phyloP scores from a whole-genome alignment of 805 yeast species.

The Metschnikowia henanensis region DNA sequence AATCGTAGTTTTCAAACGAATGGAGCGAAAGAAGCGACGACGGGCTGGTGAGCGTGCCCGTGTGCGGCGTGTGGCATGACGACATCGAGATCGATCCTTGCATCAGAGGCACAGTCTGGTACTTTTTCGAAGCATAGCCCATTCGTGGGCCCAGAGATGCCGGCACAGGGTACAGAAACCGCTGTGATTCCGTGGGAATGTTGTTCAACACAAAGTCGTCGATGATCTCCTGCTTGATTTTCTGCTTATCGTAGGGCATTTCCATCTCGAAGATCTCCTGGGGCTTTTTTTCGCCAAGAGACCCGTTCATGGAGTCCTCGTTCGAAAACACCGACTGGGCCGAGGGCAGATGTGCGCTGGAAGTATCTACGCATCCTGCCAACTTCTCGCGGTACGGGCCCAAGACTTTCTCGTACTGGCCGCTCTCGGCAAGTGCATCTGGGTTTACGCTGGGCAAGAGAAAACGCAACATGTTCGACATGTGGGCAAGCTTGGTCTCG shows the following conservation, averaged over 20 bases:
- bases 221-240: slow-evolving; percentile 40
- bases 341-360: slow-evolving; percentile 25
- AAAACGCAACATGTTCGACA: slow-evolving; percentile 32
- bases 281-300: slow-evolving; percentile 16
- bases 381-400: slow-evolving; percentile 14
- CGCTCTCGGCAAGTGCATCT: slow-evolving; percentile 20
- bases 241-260: slow-evolving; percentile 18
- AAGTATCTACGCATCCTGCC: slow-evolving; percentile 1
- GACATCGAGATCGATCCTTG: background rate
- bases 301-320: slow-evolving; percentile 18
- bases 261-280: slow-evolving; percentile 10
- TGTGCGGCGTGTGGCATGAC: slow-evolving; percentile 7
- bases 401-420: slow-evolving; percentile 18
- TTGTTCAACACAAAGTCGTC: slow-evolving; percentile 40
- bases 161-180: slow-evolving; percentile 17
- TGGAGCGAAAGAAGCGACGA: slow-evolving; percentile 36
- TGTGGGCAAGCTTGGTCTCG: slow-evolving; percentile 46
- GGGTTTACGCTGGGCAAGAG: slow-evolving; percentile 30
- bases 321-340: slow-evolving; percentile 27
- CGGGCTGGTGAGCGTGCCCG: slow-evolving; percentile 33
- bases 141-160: background rate
- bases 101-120: background rate
- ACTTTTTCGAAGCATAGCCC: background rate
- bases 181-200: slow-evolving; percentile 27
- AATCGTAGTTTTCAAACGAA: slow-evolving; percentile 26